These are phyloP conservation scores for Fusarium nelsonii DNA, from an alignment of 2,329 filamentous ascomycete species.

Conservation along the genomic window DNA sequence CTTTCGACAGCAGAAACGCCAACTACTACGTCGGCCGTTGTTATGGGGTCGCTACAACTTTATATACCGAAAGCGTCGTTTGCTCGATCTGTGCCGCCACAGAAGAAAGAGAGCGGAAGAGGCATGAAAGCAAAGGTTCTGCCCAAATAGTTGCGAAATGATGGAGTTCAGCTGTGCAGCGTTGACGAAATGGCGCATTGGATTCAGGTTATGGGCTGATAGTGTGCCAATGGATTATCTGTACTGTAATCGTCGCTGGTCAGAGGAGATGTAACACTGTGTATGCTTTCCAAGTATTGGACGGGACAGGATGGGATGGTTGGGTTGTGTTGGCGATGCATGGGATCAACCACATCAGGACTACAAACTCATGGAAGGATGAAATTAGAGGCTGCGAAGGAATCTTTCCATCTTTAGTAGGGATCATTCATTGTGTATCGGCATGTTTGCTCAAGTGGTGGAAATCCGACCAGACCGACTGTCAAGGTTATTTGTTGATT, in stretches of 20 bases:
- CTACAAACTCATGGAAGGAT: neutral
- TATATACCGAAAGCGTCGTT: conserved; percentile 26
- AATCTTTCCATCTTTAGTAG: neutral
- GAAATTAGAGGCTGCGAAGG: neutral
- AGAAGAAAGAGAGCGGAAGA: conserved; percentile 19
- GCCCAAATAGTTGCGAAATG: conserved; percentile 3
- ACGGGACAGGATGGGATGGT: too few species aligned
- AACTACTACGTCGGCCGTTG: conserved; percentile 25
- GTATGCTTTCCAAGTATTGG: neutral
- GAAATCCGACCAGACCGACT: too few species aligned
- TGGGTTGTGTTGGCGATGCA: too few species aligned
- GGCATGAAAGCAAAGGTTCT: conserved; percentile 2
- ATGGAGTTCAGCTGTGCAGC: neutral
- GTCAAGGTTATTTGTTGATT: neutral
- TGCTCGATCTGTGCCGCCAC: conserved; percentile 13
- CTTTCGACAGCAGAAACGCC: conserved; percentile 14
- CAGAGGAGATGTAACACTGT: neutral
- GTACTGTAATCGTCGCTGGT: neutral
- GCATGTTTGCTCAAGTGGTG: neutral
- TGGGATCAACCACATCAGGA: neutral
- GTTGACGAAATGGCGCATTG: neutral
- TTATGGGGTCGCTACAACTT: conserved; percentile 34
- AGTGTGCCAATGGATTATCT: neutral
- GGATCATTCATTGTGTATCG: too few species aligned
- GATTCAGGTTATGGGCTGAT: neutral